Percentiles rank a stretch among this genome's conserved stretches.
These are phyloP conservation scores for Adansonia gregorii DNA, from an alignment of 441 rosid species.

Conservation along the genomic window DNA sequence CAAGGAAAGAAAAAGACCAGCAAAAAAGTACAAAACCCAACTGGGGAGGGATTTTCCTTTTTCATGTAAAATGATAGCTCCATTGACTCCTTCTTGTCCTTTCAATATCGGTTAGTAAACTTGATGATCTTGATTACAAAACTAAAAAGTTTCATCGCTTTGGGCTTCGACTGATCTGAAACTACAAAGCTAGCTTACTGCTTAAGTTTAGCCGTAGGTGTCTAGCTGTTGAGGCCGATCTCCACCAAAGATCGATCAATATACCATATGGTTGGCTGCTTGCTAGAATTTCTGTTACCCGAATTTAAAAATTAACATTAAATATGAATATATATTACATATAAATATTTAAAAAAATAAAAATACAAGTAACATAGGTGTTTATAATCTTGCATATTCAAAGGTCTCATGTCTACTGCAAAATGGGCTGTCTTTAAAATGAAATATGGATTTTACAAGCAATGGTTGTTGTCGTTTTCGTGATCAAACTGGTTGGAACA, in stretches of 20 bases:
- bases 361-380: background rate
- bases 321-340: too few species aligned
- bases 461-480: background rate
- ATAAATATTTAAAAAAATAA: too few species aligned
- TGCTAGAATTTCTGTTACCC: too few species aligned
- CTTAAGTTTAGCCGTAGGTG: background rate
- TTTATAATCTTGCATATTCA: too few species aligned
- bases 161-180: conserved; percentile 13
- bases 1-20: background rate
- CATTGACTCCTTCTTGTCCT: background rate
- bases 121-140: background rate
- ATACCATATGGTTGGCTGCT: background rate
- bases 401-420: too few species aligned
- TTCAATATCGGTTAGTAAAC: background rate
- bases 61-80: background rate
- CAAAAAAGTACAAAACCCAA: background rate
- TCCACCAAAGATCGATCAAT: background rate
- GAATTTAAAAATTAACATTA: too few species aligned
- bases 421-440: too few species aligned
- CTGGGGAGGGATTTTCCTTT: background rate
- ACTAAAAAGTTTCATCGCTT: background rate
- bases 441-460: background rate
- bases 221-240: background rate
- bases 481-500: background rate
- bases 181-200: background rate